phyloP scores from a whole-genome alignment of 2,329 filamentous ascomycete species.

The Nothophaeocryptopus gaeumannii region DNA sequence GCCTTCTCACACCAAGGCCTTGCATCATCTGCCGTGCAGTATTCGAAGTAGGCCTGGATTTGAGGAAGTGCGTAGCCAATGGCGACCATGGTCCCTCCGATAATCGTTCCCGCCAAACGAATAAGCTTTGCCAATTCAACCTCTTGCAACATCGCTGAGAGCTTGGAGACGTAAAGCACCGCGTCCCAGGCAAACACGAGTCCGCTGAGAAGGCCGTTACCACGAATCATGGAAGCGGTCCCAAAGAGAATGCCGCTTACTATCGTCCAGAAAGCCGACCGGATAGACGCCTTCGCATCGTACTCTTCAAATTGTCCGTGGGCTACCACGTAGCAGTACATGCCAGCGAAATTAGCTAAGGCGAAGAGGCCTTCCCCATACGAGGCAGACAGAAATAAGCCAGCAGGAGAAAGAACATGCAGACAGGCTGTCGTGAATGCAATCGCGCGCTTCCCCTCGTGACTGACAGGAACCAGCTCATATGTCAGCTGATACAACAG shows the following conservation, averaged over 20 bases:
- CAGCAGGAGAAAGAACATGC: conserved; percentile 82
- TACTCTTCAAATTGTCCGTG: conserved; percentile 5
- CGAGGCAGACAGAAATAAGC: conserved; percentile 82
- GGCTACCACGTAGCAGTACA: conserved; percentile 63
- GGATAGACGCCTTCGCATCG: conserved; percentile 19
- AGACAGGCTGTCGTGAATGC: conserved; percentile 69
- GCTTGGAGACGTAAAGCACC: conserved; percentile 40
- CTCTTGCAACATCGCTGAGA: conserved; percentile 38
- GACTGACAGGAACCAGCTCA: conserved; percentile 50
- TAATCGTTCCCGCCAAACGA: conserved; percentile 43
- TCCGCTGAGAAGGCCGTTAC: conserved; percentile 83
- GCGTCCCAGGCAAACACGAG: conserved; percentile 68
- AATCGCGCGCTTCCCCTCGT: conserved; percentile 40
- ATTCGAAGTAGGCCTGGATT: conserved; percentile 67
- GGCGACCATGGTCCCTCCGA: conserved; percentile 67
- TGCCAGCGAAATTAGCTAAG: conserved; percentile 70
- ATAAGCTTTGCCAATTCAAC: conserved; percentile 12
- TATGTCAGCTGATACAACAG: conserved; percentile 66
- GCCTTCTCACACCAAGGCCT: conserved; percentile 70
- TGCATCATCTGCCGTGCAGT: conserved; percentile 51
- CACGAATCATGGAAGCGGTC: conserved; percentile 69
- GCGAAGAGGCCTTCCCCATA: conserved; percentile 81
- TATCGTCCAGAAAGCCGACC: conserved; percentile 31
- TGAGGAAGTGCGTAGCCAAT: conserved; percentile 71
- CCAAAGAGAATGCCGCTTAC: conserved; percentile 55